These are phyloP conservation scores for Macadamia integrifolia DNA, from an alignment of 164 flowering plant genomes.

Conservation along the genomic window DNA sequence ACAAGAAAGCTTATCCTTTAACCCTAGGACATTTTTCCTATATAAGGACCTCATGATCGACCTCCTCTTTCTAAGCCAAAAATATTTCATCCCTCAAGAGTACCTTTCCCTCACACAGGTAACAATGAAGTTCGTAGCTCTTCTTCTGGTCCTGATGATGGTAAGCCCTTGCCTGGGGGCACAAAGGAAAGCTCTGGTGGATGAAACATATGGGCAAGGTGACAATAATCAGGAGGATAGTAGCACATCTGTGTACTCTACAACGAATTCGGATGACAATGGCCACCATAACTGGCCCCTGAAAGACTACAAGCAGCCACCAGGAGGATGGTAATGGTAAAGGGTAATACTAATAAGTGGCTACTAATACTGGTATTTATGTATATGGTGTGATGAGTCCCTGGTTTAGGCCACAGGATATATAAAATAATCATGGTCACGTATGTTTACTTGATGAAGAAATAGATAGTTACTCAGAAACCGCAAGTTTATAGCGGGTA, in stretches of 20 bases:
- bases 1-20: not conserved
- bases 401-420: too few species aligned
- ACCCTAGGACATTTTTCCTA: not conserved
- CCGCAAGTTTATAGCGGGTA: too few species aligned
- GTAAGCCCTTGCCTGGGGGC: conserved; percentile 11
- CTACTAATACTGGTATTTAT: too few species aligned
- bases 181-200: not conserved
- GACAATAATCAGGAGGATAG: not conserved
- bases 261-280: not conserved
- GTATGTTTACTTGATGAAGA: too few species aligned
- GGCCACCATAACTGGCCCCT: conserved; percentile 11
- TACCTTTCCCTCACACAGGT: not conserved
- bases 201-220: not conserved
- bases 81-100: not conserved
- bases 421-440: too few species aligned
- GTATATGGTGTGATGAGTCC: too few species aligned
- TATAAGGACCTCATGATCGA: not conserved
- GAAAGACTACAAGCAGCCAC: too few species aligned
- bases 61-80: not conserved
- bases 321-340: too few species aligned
- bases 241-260: not conserved
- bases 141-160: conserved; percentile 18
- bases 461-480: too few species aligned
- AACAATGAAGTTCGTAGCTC: conserved; percentile 9
- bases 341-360: too few species aligned